phyloP scores from a whole-genome alignment of 2,329 filamentous ascomycete genomes.

The Tolypocladium album region DNA sequence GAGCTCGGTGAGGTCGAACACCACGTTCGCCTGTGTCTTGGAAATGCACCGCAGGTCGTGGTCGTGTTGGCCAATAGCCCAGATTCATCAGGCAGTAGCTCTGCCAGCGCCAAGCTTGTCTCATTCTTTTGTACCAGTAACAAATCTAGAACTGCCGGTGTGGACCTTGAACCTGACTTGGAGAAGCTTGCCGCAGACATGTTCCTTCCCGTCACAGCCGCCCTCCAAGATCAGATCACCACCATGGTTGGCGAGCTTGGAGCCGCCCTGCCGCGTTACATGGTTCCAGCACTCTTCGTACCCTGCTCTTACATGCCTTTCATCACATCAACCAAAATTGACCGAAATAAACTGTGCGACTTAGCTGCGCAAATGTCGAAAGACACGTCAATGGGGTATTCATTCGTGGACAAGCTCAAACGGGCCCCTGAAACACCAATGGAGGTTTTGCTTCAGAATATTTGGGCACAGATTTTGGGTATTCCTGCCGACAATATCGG shows the following conservation, averaged over 20 bases:
- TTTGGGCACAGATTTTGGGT: constrained; percentile 4
- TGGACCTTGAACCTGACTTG: neutral
- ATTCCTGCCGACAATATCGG: neutral
- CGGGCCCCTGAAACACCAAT: neutral
- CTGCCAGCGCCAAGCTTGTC: neutral
- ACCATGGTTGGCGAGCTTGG: neutral
- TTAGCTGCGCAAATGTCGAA: neutral
- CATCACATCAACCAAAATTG: constrained; percentile 8
- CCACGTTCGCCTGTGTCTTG: neutral
- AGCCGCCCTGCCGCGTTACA: constrained; percentile 6
- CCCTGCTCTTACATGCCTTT: constrained; percentile 6
- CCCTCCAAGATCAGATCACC: neutral
- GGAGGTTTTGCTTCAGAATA: neutral
- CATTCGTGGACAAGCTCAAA: neutral
- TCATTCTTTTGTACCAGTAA: neutral
- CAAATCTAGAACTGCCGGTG: neutral
- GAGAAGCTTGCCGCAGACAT: neutral
- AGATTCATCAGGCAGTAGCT: neutral
- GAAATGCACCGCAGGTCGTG: neutral
- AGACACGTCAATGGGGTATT: neutral
- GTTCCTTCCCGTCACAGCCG: neutral
- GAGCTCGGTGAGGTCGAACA: constrained; percentile 10
- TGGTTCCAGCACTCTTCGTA: constrained; percentile 5
- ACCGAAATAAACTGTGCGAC: constrained; percentile 3
- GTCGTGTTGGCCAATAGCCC: neutral